phyloP scores from a whole-genome alignment of 208 protist species.

The Trypanosoma melophagium region DNA sequence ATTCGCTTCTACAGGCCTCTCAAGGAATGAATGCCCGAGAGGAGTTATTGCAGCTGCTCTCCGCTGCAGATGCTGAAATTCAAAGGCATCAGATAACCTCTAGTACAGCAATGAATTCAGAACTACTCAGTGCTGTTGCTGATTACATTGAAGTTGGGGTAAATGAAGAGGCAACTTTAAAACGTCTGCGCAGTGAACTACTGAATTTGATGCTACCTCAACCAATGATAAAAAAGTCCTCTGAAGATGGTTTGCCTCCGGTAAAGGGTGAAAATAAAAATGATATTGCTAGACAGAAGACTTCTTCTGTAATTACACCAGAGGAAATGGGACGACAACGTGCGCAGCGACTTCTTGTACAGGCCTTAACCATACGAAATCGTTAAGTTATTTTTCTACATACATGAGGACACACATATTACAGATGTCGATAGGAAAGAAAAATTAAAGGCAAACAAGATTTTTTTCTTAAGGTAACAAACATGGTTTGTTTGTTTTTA shows the following conservation, averaged over 20 bases:
- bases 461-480: too few relatives aligned
- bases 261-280: neutral
- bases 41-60: constrained; percentile 15
- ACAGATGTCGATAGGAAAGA: too few relatives aligned
- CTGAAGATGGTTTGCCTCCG: neutral
- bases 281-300: neutral
- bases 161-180: constrained; percentile 7
- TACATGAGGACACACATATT: neutral
- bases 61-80: constrained; percentile 21
- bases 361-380: constrained; percentile 5
- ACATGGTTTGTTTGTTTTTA: too few relatives aligned
- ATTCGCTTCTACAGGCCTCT: too few relatives aligned
- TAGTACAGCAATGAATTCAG: constrained; percentile 2
- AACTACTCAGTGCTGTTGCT: constrained; percentile 20
- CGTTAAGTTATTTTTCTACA: neutral
- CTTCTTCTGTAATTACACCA: neutral
- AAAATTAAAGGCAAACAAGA: too few relatives aligned
- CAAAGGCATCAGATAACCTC: neutral
- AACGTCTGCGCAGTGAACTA: constrained; percentile 8
- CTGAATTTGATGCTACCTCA: neutral
- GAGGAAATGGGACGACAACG: constrained; percentile 25
- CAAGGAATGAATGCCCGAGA: constrained; percentile 13
- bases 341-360: constrained; percentile 19
- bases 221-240: neutral
- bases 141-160: constrained; percentile 30